These are phyloP conservation scores for Neurospora sublineolata DNA, from an alignment of 495 filamentous ascomycete species.

Conservation along the genomic window DNA sequence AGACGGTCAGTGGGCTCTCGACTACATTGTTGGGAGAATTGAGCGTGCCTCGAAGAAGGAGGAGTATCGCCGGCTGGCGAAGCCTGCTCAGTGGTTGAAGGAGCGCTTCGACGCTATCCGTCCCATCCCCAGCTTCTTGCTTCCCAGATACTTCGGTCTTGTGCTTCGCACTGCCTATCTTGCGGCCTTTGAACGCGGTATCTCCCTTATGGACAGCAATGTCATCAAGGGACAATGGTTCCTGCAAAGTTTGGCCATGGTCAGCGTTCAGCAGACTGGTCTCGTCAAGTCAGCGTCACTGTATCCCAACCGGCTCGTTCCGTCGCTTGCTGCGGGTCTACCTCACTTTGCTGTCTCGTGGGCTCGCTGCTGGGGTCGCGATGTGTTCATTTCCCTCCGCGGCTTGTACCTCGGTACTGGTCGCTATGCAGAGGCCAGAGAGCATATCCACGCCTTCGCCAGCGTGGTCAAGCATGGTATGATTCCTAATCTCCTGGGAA, in stretches of 20 bases:
- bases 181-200: constrained; percentile 64
- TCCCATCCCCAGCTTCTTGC: constrained; percentile 72
- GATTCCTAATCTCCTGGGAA: constrained; percentile 88
- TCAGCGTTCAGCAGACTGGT: constrained; percentile 80
- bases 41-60: constrained; percentile 55
- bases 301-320: constrained; percentile 72
- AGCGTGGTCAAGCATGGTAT: constrained; percentile 97
- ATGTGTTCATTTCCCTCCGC: constrained; percentile 90
- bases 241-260: constrained; percentile 73
- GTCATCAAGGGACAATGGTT: constrained; percentile 74
- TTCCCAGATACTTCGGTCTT: constrained; percentile 87
- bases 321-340: constrained; percentile 82
- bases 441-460: constrained; percentile 92
- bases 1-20: constrained; percentile 87
- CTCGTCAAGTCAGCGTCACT: constrained; percentile 80
- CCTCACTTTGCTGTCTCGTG: constrained; percentile 92
- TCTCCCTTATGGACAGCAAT: constrained; percentile 66
- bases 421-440: constrained; percentile 73
- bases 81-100: constrained; percentile 65
- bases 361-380: constrained; percentile 94
- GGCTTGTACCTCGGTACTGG: constrained; percentile 84
- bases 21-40: constrained; percentile 72
- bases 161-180: constrained; percentile 77
- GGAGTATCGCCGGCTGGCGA: constrained; percentile 45
- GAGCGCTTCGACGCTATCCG: constrained; percentile 76